Percentiles rank a stretch among this genome's conserved stretches.
These are phyloP conservation scores for Mycena galericulata DNA, from an alignment of 768 basidiomycete species.

Conservation along the genomic window DNA sequence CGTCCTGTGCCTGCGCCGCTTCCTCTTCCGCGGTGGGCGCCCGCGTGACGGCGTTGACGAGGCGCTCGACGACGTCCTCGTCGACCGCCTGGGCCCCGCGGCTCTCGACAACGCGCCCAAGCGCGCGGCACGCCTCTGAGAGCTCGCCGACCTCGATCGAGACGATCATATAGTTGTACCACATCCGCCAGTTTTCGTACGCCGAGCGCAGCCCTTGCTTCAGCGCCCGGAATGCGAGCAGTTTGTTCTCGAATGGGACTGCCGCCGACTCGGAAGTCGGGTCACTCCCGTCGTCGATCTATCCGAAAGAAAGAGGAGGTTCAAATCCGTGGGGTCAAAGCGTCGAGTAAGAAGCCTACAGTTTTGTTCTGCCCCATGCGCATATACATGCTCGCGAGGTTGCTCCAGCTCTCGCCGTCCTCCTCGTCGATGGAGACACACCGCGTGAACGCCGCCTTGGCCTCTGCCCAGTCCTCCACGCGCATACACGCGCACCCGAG, in stretches of 20 bases:
- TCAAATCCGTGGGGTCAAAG: too few species aligned
- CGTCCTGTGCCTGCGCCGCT: constrained; percentile 38
- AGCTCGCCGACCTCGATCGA: constrained; percentile 94
- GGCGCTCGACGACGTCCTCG: constrained; percentile 87
- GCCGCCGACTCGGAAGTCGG: constrained; percentile 39
- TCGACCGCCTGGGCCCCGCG: constrained; percentile 77
- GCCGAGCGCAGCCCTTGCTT: constrained; percentile 87
- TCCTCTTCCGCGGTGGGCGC: constrained; percentile 55
- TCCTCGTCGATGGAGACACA: constrained; percentile 95
- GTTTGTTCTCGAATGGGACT: constrained; percentile 79
- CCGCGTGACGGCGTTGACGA: constrained; percentile 89
- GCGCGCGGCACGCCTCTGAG: constrained; percentile 86
- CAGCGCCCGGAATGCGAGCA: constrained; percentile 92
- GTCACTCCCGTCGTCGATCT: constrained; percentile 38
- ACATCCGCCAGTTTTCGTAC: constrained; percentile 97
- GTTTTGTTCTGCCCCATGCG: constrained; percentile 69
- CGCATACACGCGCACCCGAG: constrained; percentile 92
- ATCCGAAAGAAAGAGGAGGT: constrained; percentile 15
- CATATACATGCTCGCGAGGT: constrained; percentile 94
- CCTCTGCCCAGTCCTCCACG: constrained; percentile 87
- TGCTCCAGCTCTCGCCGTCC: constrained; percentile 98
- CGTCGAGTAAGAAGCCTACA: too few species aligned
- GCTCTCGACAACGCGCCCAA: constrained; percentile 86
- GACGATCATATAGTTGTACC: constrained; percentile 97
- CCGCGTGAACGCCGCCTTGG: constrained; percentile 83